These are phyloP conservation scores for Ulmus americana DNA, from an alignment of 331 rosid species.

Conservation along the genomic window DNA sequence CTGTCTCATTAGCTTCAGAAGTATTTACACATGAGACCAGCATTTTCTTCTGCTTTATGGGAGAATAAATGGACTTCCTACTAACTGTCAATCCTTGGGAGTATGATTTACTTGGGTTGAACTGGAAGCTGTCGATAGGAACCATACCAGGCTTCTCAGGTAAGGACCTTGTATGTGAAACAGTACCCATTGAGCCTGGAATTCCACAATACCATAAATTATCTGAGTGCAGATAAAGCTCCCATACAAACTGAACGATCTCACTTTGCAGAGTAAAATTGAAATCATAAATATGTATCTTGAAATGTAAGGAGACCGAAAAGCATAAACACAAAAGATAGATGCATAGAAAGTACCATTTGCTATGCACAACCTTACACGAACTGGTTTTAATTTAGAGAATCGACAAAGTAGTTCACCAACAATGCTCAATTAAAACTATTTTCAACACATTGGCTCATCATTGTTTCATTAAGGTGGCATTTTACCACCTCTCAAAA, in stretches of 20 bases:
- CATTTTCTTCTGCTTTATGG: constrained; percentile 38
- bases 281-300: neutral
- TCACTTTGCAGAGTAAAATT: neutral
- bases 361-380: neutral
- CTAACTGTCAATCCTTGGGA: constrained; percentile 39
- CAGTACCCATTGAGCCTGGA: constrained; percentile 34
- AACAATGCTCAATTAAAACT: neutral
- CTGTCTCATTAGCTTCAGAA: constrained; percentile 45
- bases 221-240: neutral
- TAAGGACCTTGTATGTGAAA: constrained; percentile 39
- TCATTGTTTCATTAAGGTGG: too few species aligned
- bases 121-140: constrained; percentile 29
- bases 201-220: constrained; percentile 15
- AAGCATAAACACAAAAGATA: neutral
- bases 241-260: neutral
- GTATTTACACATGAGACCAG: constrained; percentile 52
- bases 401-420: neutral
- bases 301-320: neutral
- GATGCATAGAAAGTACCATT: neutral
- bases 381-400: neutral
- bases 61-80: constrained; percentile 36
- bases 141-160: constrained; percentile 47
- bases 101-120: constrained; percentile 24
- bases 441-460: neutral
- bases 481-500: too few species aligned